Evolutionary conservation across 805 yeast genomes (phyloP), one percentile per base, ranked within the genome.

Genomic region (Schizosaccharomyces octosporus): DNA sequence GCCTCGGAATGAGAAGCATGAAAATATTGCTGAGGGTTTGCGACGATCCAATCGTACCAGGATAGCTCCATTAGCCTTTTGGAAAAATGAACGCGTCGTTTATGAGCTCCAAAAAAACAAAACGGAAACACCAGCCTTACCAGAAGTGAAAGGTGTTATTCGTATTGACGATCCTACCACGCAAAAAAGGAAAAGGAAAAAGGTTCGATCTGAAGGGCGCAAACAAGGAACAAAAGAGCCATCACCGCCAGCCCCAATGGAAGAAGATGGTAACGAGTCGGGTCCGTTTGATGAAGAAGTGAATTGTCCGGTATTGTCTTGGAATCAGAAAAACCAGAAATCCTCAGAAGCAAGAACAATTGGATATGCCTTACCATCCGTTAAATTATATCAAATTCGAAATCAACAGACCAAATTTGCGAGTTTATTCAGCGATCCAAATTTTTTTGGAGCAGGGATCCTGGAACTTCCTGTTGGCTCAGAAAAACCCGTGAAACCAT

Each of bases 71-170:
- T 72, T 87, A 64, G 89, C 87, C 2, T 85, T 77, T 69, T 87
- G 95, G 95, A 79, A 85, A 69, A 85, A 85, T 67, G 95, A 87
- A 70, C 75, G 81, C 63, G 78, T 84, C 39, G 78, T 85, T 2
- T 87, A 84, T 67, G 60, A 57, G 11, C 24, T 48, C 4, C 55
- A 48, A n/a, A 48, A 24, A 48, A 24, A 24, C 5, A 15, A 48
- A 48, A 24, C n/a, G 6, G 27, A 24, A 48, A 48, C 15, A 5
- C 55, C 29, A 19, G 63, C 65, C 11, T 61, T 66, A 11, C 71
- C 72, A 1, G 64, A 66, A 32, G 67, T 70, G 36, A 64, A 64
- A 43, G 70, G 69, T 17, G 64, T 70, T 17, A 62, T 67, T 36
- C 62, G 63, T 24, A 65, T 66, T 24, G 69, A 66, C n/a, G 68